Evolutionary conservation across 2,329 filamentous ascomycete species (phyloP), one percentile per base, ranked within the genome.

Genomic region (Intubia oerlemansii): DNA sequence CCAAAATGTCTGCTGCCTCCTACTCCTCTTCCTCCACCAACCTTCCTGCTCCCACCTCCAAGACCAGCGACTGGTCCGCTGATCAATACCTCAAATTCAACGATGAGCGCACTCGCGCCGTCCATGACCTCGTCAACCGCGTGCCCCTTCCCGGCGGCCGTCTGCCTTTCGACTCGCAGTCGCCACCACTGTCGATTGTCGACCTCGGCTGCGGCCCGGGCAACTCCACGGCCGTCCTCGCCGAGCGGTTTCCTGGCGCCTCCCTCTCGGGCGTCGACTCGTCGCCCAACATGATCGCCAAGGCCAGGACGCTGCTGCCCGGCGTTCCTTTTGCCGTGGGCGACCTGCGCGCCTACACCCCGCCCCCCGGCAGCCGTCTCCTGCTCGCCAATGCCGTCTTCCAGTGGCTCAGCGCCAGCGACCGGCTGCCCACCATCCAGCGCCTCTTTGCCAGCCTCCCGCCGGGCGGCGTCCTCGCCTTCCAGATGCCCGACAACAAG

Each of bases 201-300:
- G 66, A 71, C 34, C 48, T 71, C 1, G 66, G 66, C 37, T 71
- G 66, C 42, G 66, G 66, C 0, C 66, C 66, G 0, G 66, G 59
- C 5, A 70, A 68, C 45, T 65, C 59, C 3, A 70, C 65, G 0
- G 43, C 46, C 1, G 53, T 58, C 2, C 50, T 71, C 2, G 43
- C 46, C 5, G 38, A 42, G 3, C 50, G 51, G 5, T 71, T 59
- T 40, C 60, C 63, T 0, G 25, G 43, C 4, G 56, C 64, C 0
- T 32, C 40, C 0, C 38, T 69, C 24, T 47, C 48, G 0, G 66
- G 62, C 8, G 50, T 71, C 25, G 66, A 71, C 37, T 57, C 56
- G 0, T 63, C 57, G 0, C 52, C 55, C 0, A 56, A 64, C 36
- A 70, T 71, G 66, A 49, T 71, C 5, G 32, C 39, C 2, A 55